These are phyloP conservation scores for Reticulascus tulasneorum DNA, from an alignment of 2,329 filamentous ascomycete genomes.

Conservation along the genomic window DNA sequence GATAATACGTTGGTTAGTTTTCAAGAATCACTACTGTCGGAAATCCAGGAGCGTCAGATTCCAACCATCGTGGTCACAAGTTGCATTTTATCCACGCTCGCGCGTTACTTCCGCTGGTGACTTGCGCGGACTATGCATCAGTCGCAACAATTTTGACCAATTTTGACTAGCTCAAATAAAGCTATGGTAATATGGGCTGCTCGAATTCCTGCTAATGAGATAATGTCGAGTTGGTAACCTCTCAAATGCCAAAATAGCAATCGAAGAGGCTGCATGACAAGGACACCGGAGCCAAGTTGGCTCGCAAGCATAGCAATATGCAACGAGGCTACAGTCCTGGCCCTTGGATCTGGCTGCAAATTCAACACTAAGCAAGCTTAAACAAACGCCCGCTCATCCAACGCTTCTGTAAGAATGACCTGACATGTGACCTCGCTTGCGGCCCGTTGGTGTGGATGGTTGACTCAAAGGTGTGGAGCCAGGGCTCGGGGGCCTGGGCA, in stretches of 20 bases:
- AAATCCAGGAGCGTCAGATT: too few species aligned
- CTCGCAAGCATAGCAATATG: neutral
- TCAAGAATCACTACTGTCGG: neutral
- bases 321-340: conserved; percentile 9
- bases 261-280: conserved; percentile 1
- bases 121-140: too few species aligned
- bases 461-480: conserved; percentile 7
- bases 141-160: too few species aligned
- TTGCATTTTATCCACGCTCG: too few species aligned
- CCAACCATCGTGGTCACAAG: too few species aligned
- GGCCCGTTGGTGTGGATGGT: conserved; percentile 13
- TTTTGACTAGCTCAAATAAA: too few species aligned
- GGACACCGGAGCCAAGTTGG: neutral
- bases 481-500: neutral
- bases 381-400: conserved; percentile 8
- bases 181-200: too few species aligned
- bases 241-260: neutral
- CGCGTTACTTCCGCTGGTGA: too few species aligned
- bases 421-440: conserved; percentile 13
- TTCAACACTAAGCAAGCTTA: conserved; percentile 6
- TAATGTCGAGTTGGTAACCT: too few species aligned
- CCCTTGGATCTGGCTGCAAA: conserved; percentile 5
- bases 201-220: too few species aligned
- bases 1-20: neutral
- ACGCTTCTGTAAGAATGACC: conserved; percentile 6